Conservation (phyloP, 2,329 filamentous ascomycete genomes). For the Pseudogymnoascus sp. region DNA sequence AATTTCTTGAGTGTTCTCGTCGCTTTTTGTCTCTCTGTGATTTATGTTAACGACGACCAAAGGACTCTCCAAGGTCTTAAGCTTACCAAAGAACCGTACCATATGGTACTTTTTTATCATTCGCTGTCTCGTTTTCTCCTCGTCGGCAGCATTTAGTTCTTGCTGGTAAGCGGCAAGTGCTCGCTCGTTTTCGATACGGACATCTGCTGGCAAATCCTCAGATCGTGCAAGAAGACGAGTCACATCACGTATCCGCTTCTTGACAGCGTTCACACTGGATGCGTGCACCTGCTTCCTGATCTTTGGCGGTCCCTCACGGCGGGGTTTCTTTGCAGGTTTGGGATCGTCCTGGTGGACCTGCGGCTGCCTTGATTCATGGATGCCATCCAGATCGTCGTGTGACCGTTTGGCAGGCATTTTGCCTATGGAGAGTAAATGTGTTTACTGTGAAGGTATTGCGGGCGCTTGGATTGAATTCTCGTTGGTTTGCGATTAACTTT, state of each 20-base stretch:
- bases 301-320: constrained; percentile 22
- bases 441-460: neutral
- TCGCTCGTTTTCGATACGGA: constrained; percentile 61
- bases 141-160: constrained; percentile 52
- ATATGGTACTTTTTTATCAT: constrained; percentile 79
- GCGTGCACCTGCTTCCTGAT: constrained; percentile 26
- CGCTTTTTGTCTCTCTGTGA: constrained; percentile 63
- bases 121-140: constrained; percentile 53
- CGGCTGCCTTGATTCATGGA: constrained; percentile 28
- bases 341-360: constrained; percentile 20
- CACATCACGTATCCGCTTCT: constrained; percentile 64
- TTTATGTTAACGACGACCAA: constrained; percentile 13
- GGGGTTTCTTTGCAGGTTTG: constrained; percentile 27
- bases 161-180: constrained; percentile 60
- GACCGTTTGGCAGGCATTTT: constrained; percentile 28
- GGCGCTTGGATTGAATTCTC: neutral
- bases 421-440: constrained; percentile 8
- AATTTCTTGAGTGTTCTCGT: constrained; percentile 58
- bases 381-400: constrained; percentile 18
- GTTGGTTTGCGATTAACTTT: constrained; percentile 8
- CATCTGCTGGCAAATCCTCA: constrained; percentile 57
- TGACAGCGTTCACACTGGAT: constrained; percentile 49
- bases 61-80: constrained; percentile 9
- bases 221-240: constrained; percentile 56
- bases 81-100: constrained; percentile 72